Percentiles rank a stretch among this genome's conserved stretches.
Evolutionary conservation across 2,329 filamentous ascomycete genomes (phyloP).

Genomic region (Grosmannia huntii): DNA sequence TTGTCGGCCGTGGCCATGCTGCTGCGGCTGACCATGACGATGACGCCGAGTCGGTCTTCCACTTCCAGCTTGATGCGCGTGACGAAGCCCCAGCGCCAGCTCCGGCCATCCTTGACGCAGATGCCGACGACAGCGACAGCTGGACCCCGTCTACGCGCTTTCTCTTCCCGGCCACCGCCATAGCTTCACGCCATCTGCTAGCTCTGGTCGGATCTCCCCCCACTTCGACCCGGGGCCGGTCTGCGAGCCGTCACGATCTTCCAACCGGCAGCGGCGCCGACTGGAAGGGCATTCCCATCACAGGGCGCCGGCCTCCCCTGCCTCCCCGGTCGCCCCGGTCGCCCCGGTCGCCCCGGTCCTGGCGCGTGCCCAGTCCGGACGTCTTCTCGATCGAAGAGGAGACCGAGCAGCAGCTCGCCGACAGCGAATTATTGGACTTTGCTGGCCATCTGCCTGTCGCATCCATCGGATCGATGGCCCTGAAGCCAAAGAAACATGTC

Average conservation of each 20-base stretch:
- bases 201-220: neutral
- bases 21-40: constrained; percentile 23
- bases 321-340: constrained; percentile 26
- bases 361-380: constrained; percentile 45
- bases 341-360: constrained; percentile 30
- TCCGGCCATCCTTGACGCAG: constrained; percentile 14
- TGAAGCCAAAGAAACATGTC: constrained; percentile 3
- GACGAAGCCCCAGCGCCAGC: neutral
- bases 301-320: constrained; percentile 25
- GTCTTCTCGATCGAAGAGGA: constrained; percentile 50
- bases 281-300: constrained; percentile 12
- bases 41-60: constrained; percentile 17
- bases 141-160: neutral
- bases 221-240: neutral
- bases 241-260: neutral
- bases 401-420: constrained; percentile 36
- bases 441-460: neutral
- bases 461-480: neutral
- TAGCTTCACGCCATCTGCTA: neutral
- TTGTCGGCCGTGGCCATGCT: neutral
- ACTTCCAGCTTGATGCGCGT: neutral
- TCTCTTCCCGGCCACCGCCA: neutral
- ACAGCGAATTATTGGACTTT: constrained; percentile 5
- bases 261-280: constrained; percentile 15
- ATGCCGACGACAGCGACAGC: constrained; percentile 11